phyloP scores from a whole-genome alignment of 2,329 filamentous ascomycete genomes.

The Arthrobotrys iridis region DNA sequence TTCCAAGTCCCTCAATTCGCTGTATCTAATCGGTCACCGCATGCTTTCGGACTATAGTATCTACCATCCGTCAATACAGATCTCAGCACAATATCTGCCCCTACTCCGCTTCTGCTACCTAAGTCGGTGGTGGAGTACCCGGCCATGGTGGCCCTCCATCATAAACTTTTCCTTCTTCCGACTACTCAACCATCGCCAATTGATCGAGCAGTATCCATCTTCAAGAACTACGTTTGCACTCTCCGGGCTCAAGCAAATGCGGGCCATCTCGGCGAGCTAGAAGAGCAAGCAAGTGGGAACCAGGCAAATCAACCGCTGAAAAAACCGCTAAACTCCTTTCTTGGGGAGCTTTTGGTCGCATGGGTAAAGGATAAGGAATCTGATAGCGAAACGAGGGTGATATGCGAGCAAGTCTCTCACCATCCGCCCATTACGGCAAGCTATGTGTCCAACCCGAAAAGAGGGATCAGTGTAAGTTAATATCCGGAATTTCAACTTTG shows the following conservation, averaged over 20 bases:
- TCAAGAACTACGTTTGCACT: conserved; percentile 31
- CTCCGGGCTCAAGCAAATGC: conserved; percentile 5
- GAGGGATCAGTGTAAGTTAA: conserved; percentile 3
- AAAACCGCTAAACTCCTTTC: conserved; percentile 28
- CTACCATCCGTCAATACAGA: conserved; percentile 1
- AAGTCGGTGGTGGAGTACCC: conserved; percentile 33
- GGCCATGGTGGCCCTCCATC: conserved; percentile 8
- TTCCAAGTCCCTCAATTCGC: background rate
- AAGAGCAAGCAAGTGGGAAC: background rate
- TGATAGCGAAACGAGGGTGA: background rate
- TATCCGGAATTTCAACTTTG: too few species aligned
- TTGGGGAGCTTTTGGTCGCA: conserved; percentile 23
- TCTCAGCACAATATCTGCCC: conserved; percentile 17
- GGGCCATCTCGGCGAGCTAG: background rate
- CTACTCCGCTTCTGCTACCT: conserved; percentile 19
- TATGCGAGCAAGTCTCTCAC: conserved; percentile 28
- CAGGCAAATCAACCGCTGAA: background rate
- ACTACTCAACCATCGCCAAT: background rate
- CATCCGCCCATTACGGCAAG: conserved; percentile 26
- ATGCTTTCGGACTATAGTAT: conserved; percentile 14
- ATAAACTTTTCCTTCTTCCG: conserved; percentile 18
- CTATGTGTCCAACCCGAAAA: conserved; percentile 1
- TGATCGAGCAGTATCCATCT: conserved; percentile 18
- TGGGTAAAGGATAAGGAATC: background rate
- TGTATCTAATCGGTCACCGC: too few species aligned